Conservation (phyloP, 208 protist species). For the Zelonia costaricensis region DNA sequence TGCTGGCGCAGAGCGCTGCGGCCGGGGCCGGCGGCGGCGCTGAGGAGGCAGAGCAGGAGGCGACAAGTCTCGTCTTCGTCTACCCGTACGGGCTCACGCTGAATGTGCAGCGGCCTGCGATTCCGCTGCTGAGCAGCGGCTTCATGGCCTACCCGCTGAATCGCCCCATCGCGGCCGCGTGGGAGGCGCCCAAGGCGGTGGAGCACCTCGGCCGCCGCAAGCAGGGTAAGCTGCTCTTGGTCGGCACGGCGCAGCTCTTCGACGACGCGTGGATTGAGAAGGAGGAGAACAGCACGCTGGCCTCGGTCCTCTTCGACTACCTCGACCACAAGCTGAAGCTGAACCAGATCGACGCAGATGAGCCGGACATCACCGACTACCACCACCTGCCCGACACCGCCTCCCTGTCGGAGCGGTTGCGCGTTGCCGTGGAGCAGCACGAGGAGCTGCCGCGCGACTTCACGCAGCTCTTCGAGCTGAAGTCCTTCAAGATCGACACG, state of each 20-base stretch:
- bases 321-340: constrained; percentile 85
- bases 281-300: constrained; percentile 93
- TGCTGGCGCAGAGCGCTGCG: constrained; percentile 11
- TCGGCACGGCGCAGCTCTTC: constrained; percentile 91
- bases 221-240: constrained; percentile 89
- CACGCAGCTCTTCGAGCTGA: constrained; percentile 93
- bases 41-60: constrained; percentile 39
- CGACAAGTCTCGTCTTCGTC: constrained; percentile 86
- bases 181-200: constrained; percentile 65
- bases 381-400: constrained; percentile 95
- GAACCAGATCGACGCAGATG: constrained; percentile 95
- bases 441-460: constrained; percentile 96
- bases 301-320: constrained; percentile 89
- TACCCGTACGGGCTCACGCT: constrained; percentile 96
- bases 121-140: constrained; percentile 94
- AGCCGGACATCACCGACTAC: constrained; percentile 95
- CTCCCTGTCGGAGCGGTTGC: constrained; percentile 89
- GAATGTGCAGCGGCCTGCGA: constrained; percentile 92
- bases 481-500: constrained; percentile 95
- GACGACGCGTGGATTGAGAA: constrained; percentile 94
- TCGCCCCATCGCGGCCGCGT: constrained; percentile 87
- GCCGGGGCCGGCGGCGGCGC: constrained; percentile 1
- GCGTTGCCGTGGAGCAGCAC: constrained; percentile 95
- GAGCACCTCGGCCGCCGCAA: constrained; percentile 78
- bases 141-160: constrained; percentile 96